Evolutionary conservation across 2,329 filamentous ascomycete species (phyloP), one percentile per base, ranked within the genome.

Genomic region (Apiospora koreana): DNA sequence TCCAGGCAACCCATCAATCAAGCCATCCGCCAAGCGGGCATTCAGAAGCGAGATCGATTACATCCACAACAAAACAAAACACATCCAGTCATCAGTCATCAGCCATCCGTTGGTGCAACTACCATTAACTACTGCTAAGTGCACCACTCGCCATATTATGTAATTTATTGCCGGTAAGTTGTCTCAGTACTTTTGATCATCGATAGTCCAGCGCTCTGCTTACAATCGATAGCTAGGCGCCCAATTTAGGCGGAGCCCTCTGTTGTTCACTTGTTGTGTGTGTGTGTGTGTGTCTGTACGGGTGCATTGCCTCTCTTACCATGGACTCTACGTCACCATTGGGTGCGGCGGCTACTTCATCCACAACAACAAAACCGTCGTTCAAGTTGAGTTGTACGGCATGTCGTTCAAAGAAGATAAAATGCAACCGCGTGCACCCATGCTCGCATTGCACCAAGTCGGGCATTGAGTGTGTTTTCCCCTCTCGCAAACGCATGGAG

Each of bases 371-470:
- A 18, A 41, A 31, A 18, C 35, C 71, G 16, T 65, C 48, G 18
- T 68, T 68, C 48, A 70, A 70, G n/a, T 77, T 86, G 65, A 85
- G 83, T 46, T 92, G 91, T 76, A 83, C 88, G 6, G 83, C 85
- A n/a, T 93, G 90, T 74, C 88, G 91, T 71, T 86, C 88, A 72
- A 86, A 88, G 72, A 91, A 91, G 76, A 82, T 91, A 62, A 89
- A 87, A 73, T 91, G 89, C 79, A 84, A 89, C 75, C 85, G 87
- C 72, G 80, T 82, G 45, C 82, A 85, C 71, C 89, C 89, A 6
- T 91, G 89, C 76, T 77, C 80, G 8, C 85, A 86, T 69, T 91
- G 89, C 75, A 75, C 83, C 28, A 85, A 83, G 67, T 81, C 82
- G 46, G 77, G 80, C 9, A 79, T 81, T 10, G 83, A 87, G 65